These are phyloP conservation scores for Salix exigua DNA, from an alignment of 345 rosid genomes.

Conservation along the genomic window DNA sequence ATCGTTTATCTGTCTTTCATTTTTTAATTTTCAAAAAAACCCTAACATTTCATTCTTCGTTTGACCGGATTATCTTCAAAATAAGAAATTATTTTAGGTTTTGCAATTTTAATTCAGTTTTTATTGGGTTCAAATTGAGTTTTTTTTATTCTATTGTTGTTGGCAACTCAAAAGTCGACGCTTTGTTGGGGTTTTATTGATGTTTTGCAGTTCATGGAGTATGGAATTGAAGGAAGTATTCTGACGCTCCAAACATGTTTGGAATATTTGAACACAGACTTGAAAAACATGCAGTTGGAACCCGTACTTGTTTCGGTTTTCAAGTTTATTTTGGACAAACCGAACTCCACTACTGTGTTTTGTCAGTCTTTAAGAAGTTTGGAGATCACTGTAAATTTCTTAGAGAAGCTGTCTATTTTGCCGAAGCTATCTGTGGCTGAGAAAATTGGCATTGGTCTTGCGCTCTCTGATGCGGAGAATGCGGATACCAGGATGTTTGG, in stretches of 20 bases:
- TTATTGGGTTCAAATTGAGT: background rate
- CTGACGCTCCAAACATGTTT: conserved; percentile 59
- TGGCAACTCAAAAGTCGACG: no score
- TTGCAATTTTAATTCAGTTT: background rate
- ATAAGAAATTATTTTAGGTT: background rate
- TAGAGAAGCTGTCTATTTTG: conserved; percentile 43
- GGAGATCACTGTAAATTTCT: conserved; percentile 43
- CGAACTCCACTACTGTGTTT: conserved; percentile 60
- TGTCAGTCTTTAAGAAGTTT: conserved; percentile 47
- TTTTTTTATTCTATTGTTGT: background rate
- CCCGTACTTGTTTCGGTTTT: conserved; percentile 45
- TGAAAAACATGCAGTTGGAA: conserved; percentile 41
- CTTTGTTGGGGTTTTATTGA: background rate
- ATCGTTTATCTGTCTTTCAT: background rate
- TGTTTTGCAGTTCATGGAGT: conserved; percentile 49
- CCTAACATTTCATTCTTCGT: background rate
- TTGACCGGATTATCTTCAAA: background rate
- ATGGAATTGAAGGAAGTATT: conserved; percentile 59
- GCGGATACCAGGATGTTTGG: conserved; percentile 49
- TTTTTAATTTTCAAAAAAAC: background rate
- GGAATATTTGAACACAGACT: conserved; percentile 46
- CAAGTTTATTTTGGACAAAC: conserved; percentile 47
- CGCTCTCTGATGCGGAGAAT: conserved; percentile 58
- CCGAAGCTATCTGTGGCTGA: conserved; percentile 56
- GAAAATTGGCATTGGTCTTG: conserved; percentile 68